A percentile compares a stretch with the other conserved stretches of the same genome.
Evolutionary conservation across 148 eudicot species (phyloP).

Genomic region (Polygonum maritimum): DNA sequence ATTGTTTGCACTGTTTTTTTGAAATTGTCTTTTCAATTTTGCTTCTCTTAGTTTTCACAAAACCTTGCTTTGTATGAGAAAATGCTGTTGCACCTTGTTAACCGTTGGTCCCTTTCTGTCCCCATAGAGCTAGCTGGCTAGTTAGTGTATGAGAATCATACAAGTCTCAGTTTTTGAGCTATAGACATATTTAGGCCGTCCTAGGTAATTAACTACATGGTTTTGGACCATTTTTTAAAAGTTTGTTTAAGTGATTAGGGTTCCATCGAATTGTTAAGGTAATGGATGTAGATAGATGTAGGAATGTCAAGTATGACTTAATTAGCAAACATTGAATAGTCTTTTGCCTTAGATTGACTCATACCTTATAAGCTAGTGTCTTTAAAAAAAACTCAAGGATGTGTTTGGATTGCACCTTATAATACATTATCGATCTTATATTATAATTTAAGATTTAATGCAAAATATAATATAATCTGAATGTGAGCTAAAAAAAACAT

Average conservation of each 20-base stretch:
- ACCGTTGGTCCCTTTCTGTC: constrained; percentile 30
- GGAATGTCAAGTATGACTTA: not conserved
- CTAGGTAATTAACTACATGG: not conserved
- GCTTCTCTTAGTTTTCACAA: not conserved
- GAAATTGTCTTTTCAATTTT: not conserved
- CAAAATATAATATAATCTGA: too few species aligned
- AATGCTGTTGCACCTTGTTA: constrained; percentile 29
- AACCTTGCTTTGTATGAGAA: constrained; percentile 11
- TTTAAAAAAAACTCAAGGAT: too few species aligned
- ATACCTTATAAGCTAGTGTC: too few species aligned
- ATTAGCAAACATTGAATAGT: too few species aligned
- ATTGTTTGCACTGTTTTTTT: not conserved
- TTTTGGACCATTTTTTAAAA: not conserved
- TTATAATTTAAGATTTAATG: too few species aligned
- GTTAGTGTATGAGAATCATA: not conserved
- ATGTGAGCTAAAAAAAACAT: too few species aligned
- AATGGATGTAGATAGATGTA: not conserved
- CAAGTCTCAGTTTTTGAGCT: not conserved
- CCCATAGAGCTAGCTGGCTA: constrained; percentile 7
- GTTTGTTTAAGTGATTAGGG: not conserved
- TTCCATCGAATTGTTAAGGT: not conserved
- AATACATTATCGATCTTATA: too few species aligned
- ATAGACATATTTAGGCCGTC: not conserved
- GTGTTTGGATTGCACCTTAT: too few species aligned
- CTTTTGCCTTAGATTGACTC: too few species aligned